Evolutionary conservation across 768 basidiomycete species (phyloP).

Genomic region (Serendipita sp.): DNA sequence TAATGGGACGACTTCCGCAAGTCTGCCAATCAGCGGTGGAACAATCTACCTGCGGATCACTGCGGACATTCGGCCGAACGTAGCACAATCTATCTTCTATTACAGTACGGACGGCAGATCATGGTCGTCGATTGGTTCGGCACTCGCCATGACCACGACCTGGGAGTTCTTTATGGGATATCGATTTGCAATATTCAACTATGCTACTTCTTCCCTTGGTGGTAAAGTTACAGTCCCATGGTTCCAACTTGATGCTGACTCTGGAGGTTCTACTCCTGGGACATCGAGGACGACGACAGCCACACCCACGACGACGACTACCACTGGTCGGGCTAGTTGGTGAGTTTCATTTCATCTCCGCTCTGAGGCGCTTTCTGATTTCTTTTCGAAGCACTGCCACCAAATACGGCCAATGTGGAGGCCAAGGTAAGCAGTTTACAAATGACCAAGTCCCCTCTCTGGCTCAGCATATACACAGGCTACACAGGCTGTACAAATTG

Average conservation of each 20-base stretch:
- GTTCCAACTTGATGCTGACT: not conserved
- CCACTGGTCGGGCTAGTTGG: not conserved
- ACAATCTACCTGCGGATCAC: constrained; percentile 6
- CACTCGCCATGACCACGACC: constrained; percentile 5
- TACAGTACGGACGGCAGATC: constrained; percentile 7
- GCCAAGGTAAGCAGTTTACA: not conserved
- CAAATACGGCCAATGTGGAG: not conserved
- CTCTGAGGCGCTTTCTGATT: not conserved
- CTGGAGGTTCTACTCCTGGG: not conserved
- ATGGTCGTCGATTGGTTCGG: not conserved
- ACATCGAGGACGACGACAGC: not conserved
- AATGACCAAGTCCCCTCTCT: not conserved
- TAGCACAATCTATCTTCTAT: constrained; percentile 1
- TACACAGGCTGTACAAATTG: not conserved
- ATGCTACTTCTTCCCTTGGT: constrained; percentile 6
- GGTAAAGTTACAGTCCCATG: constrained; percentile 7
- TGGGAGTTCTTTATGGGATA: constrained; percentile 10
- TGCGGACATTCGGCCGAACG: not conserved
- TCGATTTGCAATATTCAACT: constrained; percentile 9
- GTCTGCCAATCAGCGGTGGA: not conserved
- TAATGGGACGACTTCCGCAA: constrained; percentile 5
- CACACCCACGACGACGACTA: not conserved
- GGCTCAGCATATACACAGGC: not conserved
- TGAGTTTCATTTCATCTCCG: not conserved
- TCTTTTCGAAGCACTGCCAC: not conserved